Base-by-base conservation (phyloP, 2,329 filamentous ascomycete species). In the Claviceps capensis region DNA sequence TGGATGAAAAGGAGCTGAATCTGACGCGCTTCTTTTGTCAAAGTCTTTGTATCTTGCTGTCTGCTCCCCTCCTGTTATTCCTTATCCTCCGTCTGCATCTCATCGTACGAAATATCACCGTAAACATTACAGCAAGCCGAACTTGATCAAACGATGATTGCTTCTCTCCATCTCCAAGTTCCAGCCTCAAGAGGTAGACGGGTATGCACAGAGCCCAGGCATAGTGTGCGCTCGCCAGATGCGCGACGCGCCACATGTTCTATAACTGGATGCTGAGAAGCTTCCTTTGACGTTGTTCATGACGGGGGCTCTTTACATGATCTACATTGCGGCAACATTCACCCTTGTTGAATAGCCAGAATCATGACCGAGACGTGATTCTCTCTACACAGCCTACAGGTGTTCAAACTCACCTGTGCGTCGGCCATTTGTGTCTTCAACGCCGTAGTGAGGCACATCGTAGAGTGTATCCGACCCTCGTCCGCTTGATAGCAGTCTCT, bases 181-280 rank as follows among this genome's bases (percentile, higher is more conserved):
- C 3, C 26, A 3, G 26, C 26, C 8, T 30, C 26, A 30, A 30
- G 26, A 30, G 26, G 8, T 30, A 30, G 7, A 9, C 8, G 26
- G 7, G 26, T 30, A 30, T 30, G 8, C 73, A 77, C 54, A 68
- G 73, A 56, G 68, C 76, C 38, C 73, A 78, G 56, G 73, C 73
- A 30, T 72, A 77, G 53, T 79, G 77, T 55, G 68, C 69, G 52
- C 70, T 74, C 34, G 72, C 77, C 16, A 67, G 67, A 61, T 81
- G 17, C 78, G 78, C 69, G 69, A 50, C 65, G 71, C 52, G 58
- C 59, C 46, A 50, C 4, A 63, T 81, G 26, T 55, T 74, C 1
- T 76, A 76, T 6, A 67, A 69, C 44, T 81, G 78, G 77, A 58
- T 63, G 7, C 56, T 72, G 5, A 76, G 5, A 76, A 81, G 60